phyloP scores from a whole-genome alignment of 2,329 filamentous ascomycete genomes.

The Helicocarpus griseus region DNA sequence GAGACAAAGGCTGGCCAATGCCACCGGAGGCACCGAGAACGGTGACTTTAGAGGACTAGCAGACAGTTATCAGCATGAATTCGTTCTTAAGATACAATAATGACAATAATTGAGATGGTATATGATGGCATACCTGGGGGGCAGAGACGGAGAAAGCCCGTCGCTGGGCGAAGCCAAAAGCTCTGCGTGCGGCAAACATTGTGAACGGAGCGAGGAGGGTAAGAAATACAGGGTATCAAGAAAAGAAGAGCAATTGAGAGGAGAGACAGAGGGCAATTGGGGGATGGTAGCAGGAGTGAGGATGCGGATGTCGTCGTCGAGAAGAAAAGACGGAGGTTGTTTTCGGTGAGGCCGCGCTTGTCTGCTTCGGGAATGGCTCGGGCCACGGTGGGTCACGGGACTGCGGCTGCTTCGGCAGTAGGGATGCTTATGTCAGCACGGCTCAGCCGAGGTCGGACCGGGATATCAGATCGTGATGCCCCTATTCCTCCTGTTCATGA shows the following conservation, averaged over 20 bases:
- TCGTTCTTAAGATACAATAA: neutral
- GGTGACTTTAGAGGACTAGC: constrained; percentile 88
- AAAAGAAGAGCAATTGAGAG: constrained; percentile 1
- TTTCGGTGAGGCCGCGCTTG: neutral
- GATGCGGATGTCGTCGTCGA: constrained; percentile 6
- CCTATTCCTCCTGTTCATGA: no score
- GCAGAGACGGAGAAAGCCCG: constrained; percentile 74
- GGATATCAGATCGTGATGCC: neutral
- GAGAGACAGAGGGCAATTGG: constrained; percentile 4
- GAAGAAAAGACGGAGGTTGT: constrained; percentile 1
- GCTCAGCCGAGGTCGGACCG: no score
- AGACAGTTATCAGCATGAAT: neutral
- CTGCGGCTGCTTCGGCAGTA: neutral
- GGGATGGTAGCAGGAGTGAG: constrained; percentile 9
- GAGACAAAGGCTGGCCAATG: constrained; percentile 95
- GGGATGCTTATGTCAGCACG: no score
- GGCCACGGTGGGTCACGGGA: neutral
- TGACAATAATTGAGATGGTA: constrained; percentile 7
- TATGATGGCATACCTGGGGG: constrained; percentile 52
- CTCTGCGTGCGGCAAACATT: constrained; percentile 64
- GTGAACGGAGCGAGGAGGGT: constrained; percentile 28
- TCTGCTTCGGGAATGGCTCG: neutral
- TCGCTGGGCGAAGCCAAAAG: constrained; percentile 53
- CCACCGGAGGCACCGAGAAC: constrained; percentile 95
- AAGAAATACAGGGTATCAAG: constrained; percentile 5